A percentile compares a stretch with the other conserved stretches of the same genome.
These are phyloP conservation scores for Auricularia sp. DNA, from an alignment of 768 basidiomycete species.

Conservation along the genomic window DNA sequence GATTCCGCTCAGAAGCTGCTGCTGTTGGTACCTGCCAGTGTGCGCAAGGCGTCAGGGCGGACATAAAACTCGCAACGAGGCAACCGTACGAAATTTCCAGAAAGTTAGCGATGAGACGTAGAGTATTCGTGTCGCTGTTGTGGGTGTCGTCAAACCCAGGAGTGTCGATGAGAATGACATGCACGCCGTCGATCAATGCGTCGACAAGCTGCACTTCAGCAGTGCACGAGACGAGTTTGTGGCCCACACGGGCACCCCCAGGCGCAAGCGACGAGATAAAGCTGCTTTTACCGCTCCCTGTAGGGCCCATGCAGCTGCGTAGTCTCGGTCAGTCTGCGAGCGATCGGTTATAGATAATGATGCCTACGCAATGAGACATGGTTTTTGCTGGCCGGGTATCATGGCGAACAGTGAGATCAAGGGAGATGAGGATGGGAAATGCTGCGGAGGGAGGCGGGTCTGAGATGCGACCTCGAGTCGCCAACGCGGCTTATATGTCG, in stretches of 20 bases:
- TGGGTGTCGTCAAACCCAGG: conserved; percentile 4
- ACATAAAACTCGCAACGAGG: too few species aligned
- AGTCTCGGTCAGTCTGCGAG: too few species aligned
- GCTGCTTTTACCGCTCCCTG: neutral
- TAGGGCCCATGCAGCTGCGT: neutral
- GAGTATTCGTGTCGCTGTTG: conserved; percentile 1
- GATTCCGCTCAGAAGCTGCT: conserved; percentile 18
- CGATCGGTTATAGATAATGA: conserved; percentile 23
- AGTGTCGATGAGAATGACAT: conserved; percentile 1
- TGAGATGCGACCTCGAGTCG: too few species aligned
- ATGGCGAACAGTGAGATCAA: too few species aligned
- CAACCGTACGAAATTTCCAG: neutral
- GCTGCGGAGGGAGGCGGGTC: too few species aligned
- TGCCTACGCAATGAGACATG: too few species aligned
- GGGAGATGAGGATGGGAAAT: too few species aligned
- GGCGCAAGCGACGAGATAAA: neutral
- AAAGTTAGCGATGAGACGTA: neutral
- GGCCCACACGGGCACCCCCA: conserved; percentile 26
- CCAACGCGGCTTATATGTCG: too few species aligned
- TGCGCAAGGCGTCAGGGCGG: too few species aligned
- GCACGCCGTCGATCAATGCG: conserved; percentile 22
- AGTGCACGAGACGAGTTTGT: conserved; percentile 42
- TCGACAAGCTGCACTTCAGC: conserved; percentile 32
- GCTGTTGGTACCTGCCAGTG: too few species aligned
- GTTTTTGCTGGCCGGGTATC: too few species aligned